Evolutionary conservation across 192 early-diverging fungal genomes (phyloP), one percentile per base, ranked within the genome.

Genomic region (Coemansia sp.): DNA sequence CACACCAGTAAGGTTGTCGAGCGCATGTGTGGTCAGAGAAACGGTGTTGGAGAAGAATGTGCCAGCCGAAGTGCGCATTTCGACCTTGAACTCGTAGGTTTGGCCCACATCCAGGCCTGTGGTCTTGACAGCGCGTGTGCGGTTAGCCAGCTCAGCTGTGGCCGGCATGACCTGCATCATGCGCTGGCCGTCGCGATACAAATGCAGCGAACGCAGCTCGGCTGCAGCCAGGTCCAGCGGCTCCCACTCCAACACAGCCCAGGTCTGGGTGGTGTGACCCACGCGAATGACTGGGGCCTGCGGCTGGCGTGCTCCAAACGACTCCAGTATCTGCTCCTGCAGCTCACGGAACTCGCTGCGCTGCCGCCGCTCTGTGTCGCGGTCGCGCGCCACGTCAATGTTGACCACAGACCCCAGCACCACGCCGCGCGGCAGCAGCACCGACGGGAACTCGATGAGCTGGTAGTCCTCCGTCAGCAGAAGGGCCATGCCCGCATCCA

Each of bases 1-100:
- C 61, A 97, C 94, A 15, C 97, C 97, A n/a, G 93, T 97, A 31
- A 99, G 84, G 71, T 99, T 98, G 47, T 98, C 95, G 75, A 99
- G 81, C 28, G 90, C 83, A 72, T 99, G 97, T 5, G 97, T 99
- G 60, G 83, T 86, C 38, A 89, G 83, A 3, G 65, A 77, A 17
- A 96, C 80, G 15, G 84, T 76, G 60, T 98, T 94, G 40, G 91
- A 93, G 40, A 84, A 79, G 42, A 91, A 87, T 19, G 78, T 69
- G 50, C 97, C 96, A 5, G 95, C 94, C 5, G 95, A 93, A 4
- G 97, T 99, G 68, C 93, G 87, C 68, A 95, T 85, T 47, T 88
- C 93, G 37, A 99, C 81, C 63, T 87, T 85, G 64, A 99, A 91
- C 53, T 91, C 86, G 76, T 96, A 98, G 59, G 93, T 90, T 61